These are phyloP conservation scores for Emydomyces testavorans DNA, from an alignment of 2,329 filamentous ascomycete genomes.

Conservation along the genomic window DNA sequence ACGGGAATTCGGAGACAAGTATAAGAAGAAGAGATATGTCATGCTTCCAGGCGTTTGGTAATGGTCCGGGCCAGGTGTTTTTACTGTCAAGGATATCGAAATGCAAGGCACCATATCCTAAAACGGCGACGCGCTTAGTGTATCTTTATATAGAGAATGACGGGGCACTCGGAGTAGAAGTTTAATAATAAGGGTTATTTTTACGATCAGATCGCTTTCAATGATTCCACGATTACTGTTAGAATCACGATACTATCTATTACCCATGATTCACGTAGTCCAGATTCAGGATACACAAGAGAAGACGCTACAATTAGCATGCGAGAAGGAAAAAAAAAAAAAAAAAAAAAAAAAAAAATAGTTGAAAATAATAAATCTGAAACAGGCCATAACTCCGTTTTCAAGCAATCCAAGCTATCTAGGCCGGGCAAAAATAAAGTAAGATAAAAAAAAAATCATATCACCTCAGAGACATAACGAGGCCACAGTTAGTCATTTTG, in stretches of 20 bases:
- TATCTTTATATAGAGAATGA: too few species aligned
- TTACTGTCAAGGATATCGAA: not conserved
- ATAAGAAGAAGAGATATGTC: conserved; percentile 83
- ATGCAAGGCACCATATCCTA: too few species aligned
- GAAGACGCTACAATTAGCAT: not conserved
- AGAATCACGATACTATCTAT: not conserved
- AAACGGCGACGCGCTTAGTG: too few species aligned
- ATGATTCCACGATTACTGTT: too few species aligned
- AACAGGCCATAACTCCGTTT: not conserved
- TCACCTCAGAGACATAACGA: conserved; percentile 2
- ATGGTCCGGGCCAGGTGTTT: too few species aligned
- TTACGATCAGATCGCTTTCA: too few species aligned
- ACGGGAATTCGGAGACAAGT: conserved; percentile 81
- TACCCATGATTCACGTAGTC: not conserved
- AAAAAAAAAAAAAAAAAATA: not conserved
- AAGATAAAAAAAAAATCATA: conserved; percentile 4
- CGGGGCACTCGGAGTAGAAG: too few species aligned
- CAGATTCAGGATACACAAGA: too few species aligned
- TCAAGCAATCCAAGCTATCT: not conserved
- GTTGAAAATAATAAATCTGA: not conserved
- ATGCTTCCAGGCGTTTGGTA: conserved; percentile 70
- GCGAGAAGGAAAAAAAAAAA: not conserved
- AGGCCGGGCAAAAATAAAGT: not conserved
- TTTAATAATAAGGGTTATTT: too few species aligned
- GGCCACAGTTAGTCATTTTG: not conserved